phyloP scores from a whole-genome alignment of 116 monocot genomes.

The Zostera marina region DNA sequence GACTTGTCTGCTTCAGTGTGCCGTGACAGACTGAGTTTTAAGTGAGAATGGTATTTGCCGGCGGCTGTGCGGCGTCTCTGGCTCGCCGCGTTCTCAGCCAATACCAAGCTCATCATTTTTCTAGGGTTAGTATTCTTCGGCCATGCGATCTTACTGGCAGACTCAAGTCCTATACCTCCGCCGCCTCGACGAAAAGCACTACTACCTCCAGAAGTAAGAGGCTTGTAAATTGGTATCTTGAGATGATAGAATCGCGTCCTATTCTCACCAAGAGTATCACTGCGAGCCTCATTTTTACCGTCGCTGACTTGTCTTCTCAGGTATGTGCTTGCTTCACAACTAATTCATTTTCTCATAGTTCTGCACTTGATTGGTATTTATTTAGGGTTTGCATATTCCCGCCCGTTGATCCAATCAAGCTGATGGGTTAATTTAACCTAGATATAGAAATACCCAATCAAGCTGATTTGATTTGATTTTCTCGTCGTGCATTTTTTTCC shows the following conservation, averaged over 20 bases:
- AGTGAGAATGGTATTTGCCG: not conserved
- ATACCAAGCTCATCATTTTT: not conserved
- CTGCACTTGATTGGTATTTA: no score
- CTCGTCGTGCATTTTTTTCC: constrained; percentile 6
- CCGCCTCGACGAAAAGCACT: not conserved
- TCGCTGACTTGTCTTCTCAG: constrained; percentile 65
- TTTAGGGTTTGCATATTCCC: no score
- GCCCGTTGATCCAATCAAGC: not conserved
- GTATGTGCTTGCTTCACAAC: constrained; percentile 8
- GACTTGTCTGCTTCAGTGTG: no score
- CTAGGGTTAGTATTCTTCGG: no score
- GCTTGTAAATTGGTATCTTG: constrained; percentile 65
- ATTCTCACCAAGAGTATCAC: constrained; percentile 80
- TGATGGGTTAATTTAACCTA: not conserved
- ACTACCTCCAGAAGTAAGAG: constrained; percentile 15
- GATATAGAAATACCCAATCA: not conserved
- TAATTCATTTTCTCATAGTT: no score
- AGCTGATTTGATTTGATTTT: not conserved
- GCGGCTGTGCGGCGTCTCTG: not conserved
- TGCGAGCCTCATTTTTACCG: constrained; percentile 52
- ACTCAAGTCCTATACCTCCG: constrained; percentile 9
- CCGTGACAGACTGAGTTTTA: not conserved
- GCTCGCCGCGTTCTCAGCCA: not conserved
- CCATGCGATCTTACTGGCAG: constrained; percentile 5
- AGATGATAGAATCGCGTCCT: constrained; percentile 63